Conservation (phyloP, 768 basidiomycete genomes). For the Leccinum broughii region DNA sequence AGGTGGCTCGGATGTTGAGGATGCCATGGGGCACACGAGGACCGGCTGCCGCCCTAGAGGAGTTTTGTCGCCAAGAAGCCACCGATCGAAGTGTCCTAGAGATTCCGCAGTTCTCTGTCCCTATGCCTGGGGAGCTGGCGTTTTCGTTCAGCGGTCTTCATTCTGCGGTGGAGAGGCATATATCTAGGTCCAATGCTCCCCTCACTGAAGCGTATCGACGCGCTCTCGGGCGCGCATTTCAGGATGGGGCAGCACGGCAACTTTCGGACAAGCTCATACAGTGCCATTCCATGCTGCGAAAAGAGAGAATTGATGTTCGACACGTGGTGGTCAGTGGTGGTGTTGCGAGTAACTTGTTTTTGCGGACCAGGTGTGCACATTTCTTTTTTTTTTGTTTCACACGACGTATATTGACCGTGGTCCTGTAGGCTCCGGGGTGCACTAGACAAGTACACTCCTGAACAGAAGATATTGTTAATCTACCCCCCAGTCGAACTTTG, state of each 20-base stretch:
- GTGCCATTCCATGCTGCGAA: slow-evolving; percentile 40
- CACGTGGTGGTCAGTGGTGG: slow-evolving; percentile 88
- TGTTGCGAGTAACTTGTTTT: slow-evolving; percentile 81
- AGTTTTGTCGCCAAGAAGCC: slow-evolving; percentile 48
- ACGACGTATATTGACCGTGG: background rate
- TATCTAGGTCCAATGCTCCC: slow-evolving; percentile 41
- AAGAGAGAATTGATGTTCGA: slow-evolving; percentile 46
- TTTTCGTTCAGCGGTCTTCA: slow-evolving; percentile 81
- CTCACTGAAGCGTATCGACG: slow-evolving; percentile 30
- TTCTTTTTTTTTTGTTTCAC: background rate
- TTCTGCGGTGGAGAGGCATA: slow-evolving; percentile 62
- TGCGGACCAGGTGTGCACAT: slow-evolving; percentile 59
- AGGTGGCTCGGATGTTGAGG: slow-evolving; percentile 68
- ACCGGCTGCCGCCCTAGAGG: slow-evolving; percentile 81
- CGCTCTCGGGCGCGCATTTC: slow-evolving; percentile 70
- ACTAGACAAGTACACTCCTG: slow-evolving; percentile 29
- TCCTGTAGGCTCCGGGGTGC: slow-evolving; percentile 34
- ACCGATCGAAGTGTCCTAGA: slow-evolving; percentile 30
- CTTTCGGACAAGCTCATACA: slow-evolving; percentile 68
- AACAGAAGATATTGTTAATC: slow-evolving; percentile 44
- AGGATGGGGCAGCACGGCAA: slow-evolving; percentile 67
- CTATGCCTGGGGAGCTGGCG: background rate
- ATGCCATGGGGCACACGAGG: slow-evolving; percentile 65
- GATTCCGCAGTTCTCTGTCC: slow-evolving; percentile 32
- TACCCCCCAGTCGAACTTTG: slow-evolving; percentile 83